Conservation (phyloP, 1,284 basidiomycete species). For the Apiotrichum akiyoshidainum region DNA sequence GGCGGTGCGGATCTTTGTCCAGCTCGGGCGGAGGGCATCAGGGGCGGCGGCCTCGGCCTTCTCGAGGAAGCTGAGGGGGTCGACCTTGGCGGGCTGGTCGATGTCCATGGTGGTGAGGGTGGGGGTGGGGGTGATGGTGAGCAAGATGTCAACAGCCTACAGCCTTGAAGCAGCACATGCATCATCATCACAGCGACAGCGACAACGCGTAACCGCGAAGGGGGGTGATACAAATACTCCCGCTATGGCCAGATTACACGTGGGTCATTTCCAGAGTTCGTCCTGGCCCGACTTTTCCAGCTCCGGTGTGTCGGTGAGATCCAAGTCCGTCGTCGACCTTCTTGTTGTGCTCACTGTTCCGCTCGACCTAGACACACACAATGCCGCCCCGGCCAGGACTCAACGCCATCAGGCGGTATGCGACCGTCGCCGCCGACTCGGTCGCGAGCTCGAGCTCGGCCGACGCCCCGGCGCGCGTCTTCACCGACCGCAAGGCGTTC, state of each 20-base stretch:
- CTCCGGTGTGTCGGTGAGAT: not conserved
- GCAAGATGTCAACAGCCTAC: not conserved
- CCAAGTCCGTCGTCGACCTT: not conserved
- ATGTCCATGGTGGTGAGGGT: constrained; percentile 41
- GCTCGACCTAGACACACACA: constrained; percentile 2
- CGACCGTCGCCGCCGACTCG: constrained; percentile 16
- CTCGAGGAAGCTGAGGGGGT: constrained; percentile 60
- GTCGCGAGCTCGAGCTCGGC: not conserved
- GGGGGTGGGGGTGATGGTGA: not conserved
- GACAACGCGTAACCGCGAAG: constrained; percentile 22
- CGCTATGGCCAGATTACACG: constrained; percentile 1
- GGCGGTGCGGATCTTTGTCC: constrained; percentile 68
- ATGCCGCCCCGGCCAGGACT: constrained; percentile 22
- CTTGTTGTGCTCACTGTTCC: not conserved
- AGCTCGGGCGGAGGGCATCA: constrained; percentile 70
- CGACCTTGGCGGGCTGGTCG: constrained; percentile 55
- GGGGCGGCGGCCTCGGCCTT: constrained; percentile 68
- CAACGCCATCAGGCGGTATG: constrained; percentile 16
- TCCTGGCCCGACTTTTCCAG: constrained; percentile 18
- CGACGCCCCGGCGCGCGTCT: constrained; percentile 26
- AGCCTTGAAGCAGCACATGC: not conserved
- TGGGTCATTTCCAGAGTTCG: not conserved
- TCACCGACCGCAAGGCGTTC: constrained; percentile 48
- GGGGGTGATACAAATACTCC: constrained; percentile 10
- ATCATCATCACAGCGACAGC: not conserved